Percentiles rank a stretch among this genome's conserved stretches.
phyloP scores from a whole-genome alignment of 108 stramenopile genomes.

The Nitzschia sp. region DNA sequence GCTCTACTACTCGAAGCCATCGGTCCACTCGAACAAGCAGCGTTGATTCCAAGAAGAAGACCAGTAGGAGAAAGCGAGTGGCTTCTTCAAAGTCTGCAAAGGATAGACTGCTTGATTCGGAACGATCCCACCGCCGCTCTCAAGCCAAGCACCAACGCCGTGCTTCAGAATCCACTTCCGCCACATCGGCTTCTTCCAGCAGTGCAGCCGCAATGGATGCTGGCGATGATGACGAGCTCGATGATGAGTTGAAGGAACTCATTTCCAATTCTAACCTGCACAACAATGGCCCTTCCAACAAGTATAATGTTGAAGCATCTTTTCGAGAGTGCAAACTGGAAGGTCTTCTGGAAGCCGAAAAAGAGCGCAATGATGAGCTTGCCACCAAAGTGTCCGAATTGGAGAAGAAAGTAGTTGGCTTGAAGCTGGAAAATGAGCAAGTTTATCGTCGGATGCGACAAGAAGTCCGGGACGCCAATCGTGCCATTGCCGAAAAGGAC shows the following conservation, averaged over 20 bases:
- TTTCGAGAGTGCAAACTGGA: conserved; percentile 1
- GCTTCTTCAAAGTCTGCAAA: too few relatives aligned
- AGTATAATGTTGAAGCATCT: background rate
- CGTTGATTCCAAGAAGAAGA: background rate
- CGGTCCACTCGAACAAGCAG: background rate
- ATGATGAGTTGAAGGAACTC: background rate
- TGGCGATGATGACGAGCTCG: background rate
- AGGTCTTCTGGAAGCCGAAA: background rate
- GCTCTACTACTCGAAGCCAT: background rate
- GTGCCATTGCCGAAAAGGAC: conserved; percentile 3
- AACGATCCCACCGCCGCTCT: too few relatives aligned
- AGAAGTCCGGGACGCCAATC: background rate
- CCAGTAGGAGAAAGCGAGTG: too few relatives aligned
- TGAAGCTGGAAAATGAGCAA: background rate
- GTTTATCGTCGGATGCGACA: background rate
- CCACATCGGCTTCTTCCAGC: background rate
- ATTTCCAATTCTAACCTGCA: background rate
- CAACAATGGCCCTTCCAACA: too few relatives aligned
- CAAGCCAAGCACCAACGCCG: too few relatives aligned
- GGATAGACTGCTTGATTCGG: too few relatives aligned
- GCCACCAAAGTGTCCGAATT: background rate
- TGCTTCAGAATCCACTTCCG: background rate
- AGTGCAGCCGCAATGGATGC: background rate
- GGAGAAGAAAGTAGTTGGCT: background rate
- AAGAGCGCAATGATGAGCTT: conserved; percentile 6